Evolutionary conservation across 2,329 filamentous ascomycete genomes (phyloP), one percentile per base, ranked within the genome.

Genomic region (Eutypella sp.): DNA sequence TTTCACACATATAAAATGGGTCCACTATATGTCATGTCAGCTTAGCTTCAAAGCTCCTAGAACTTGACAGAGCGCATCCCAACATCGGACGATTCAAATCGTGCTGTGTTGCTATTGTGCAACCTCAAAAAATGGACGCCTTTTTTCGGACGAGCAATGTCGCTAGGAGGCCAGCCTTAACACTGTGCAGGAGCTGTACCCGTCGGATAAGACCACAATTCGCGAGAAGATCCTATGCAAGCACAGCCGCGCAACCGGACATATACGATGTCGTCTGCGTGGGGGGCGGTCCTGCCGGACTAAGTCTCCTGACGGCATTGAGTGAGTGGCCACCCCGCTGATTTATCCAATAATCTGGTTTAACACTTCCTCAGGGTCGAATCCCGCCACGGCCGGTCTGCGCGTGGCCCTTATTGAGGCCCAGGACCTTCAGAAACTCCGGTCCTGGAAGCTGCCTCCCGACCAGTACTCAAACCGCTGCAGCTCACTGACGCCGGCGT

Each of bases 191-290:
- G 42, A 70, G 67, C 57, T 79, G 76, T 54, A 68, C 66, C 42
- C 69, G 62, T 23, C 65, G 62, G 48, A 47, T 65, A n/a, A 62
- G 61, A 44, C 57, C 55, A 33, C 67, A 67, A 48, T 50, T 60
- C 22, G 63, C 63, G 47, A 62, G 73, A 47, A 6, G 29, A 15
- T 55, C 66, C 33, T 78, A 73, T 48, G 64, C 73, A 20, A 72
- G 65, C 37, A 51, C 67, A 10, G 57, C 61, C 13, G 48, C 63
- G 40, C 57, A 62, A 42, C 81, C 82, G 10, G 87, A 95, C 54
- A 83, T 96, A 58, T 96, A 93, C 72, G 90, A 96, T 78, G 86
- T 96, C 25, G 89, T 96, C 51, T 93, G 89, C 59, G 86, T 96
- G 44, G 90, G 90, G 50, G 91, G 90, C 50, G 90, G 91, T 5